Base-by-base conservation (phyloP, 2,329 filamentous ascomycete genomes). In the Triangularia setosa region DNA sequence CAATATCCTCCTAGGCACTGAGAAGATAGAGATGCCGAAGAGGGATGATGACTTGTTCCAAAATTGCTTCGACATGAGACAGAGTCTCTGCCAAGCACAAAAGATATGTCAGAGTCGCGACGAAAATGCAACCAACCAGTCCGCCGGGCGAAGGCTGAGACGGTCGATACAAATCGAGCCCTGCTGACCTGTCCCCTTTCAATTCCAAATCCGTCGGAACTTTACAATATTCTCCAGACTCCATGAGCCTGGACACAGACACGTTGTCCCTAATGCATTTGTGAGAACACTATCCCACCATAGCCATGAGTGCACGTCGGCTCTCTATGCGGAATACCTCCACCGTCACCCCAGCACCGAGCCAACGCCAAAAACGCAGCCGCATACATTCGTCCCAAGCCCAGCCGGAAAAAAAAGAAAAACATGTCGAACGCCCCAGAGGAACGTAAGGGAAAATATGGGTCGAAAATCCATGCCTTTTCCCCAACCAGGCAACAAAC, bases 61-160 rank as follows among this genome's bases (percentile, higher is more conserved):
- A 58, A 48, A 33, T 48, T 25, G 18, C 57, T 6, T 35, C 18
- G n/a, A 11, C n/a, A 25, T n/a, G 18, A 27, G 33, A 23, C 21
- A 60, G 23, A 33, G 24, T 18, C 24, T 40, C 21, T 52, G 63
- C 30, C 61, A 40, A 33, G 56, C 18, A 62, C 63, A 61, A 65
- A 65, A 65, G 63, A 60, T 24, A 11, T 16, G n/a, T 23, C n/a
- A 12, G 8, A 27, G 30, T 53, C 23, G 16, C 40, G 30, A n/a
- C n/a, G n/a, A 48, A 48, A 48, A 24, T 4, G 24, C 30, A 18
- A 24, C 24, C 11, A 11, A 25, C 25, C n/a, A 55, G 61, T 61
- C 62, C 57, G 61, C 67, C 67, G 59, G 61, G 48, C 65, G 60
- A 67, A 63, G 65, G 65, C 63, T 55, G 25, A 59, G 48, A 62